Percentiles rank a stretch among this genome's conserved stretches.
Evolutionary conservation across 495 filamentous ascomycete genomes (phyloP).

Genomic region (Tuber borchii): DNA sequence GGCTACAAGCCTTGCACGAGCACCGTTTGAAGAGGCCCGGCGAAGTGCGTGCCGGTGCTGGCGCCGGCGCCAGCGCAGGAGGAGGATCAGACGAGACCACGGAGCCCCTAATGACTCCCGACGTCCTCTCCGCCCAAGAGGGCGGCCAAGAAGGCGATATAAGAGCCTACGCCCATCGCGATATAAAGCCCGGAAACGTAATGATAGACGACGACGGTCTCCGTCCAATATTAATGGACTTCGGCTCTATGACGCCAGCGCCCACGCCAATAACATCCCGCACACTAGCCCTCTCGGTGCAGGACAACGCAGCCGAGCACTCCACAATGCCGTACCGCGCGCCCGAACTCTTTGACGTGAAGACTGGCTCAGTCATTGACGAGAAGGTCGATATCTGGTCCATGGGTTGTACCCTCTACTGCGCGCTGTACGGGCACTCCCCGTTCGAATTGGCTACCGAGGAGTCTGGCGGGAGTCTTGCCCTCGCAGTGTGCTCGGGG

Average conservation of each 20-base stretch:
- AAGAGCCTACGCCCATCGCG: conserved; percentile 85
- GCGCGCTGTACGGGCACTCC: conserved; percentile 89
- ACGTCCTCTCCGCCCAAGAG: conserved; percentile 65
- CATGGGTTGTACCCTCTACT: conserved; percentile 90
- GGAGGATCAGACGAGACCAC: conserved; percentile 51
- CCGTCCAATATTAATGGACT: conserved; percentile 94
- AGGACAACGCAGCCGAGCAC: conserved; percentile 92
- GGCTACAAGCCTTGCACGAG: conserved; percentile 82
- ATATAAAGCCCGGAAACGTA: conserved; percentile 98
- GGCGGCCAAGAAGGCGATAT: conserved; percentile 63
- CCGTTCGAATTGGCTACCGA: conserved; percentile 93
- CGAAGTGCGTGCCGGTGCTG: conserved; percentile 37
- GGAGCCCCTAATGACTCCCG: conserved; percentile 57
- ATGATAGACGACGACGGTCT: conserved; percentile 87
- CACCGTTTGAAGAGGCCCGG: conserved; percentile 61
- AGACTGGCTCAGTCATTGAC: conserved; percentile 84
- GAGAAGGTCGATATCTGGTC: conserved; percentile 99
- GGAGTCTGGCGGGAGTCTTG: conserved; percentile 84
- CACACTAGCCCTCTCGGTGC: conserved; percentile 79
- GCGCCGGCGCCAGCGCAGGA: not conserved
- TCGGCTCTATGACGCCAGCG: conserved; percentile 81
- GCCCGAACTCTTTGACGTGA: conserved; percentile 95
- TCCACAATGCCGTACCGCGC: conserved; percentile 98
- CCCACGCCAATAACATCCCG: conserved; percentile 91
- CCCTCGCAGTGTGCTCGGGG: conserved; percentile 39